Conservation (phyloP, 805 yeast species). For the Tetrapisispora pingtungensis region DNA sequence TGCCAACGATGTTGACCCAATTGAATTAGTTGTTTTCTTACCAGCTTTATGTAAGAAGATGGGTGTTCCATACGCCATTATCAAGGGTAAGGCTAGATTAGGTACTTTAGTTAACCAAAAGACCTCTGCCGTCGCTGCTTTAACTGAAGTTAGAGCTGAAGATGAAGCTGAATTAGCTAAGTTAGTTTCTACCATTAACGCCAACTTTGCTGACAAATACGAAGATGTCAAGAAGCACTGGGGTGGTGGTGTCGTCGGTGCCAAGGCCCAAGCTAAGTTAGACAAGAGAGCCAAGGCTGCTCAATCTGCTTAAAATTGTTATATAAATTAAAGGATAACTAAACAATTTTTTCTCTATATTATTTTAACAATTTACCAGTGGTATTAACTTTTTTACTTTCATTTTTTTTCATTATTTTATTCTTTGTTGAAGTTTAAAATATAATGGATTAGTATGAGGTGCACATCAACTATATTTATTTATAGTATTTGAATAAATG, state of each 20-base stretch:
- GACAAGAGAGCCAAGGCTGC: slow-evolving; percentile 64
- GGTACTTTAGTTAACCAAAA: slow-evolving; percentile 97
- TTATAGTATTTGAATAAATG: background rate
- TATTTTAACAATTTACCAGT: slow-evolving; percentile 3
- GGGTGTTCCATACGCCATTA: slow-evolving; percentile 98
- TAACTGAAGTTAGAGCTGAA: slow-evolving; percentile 89
- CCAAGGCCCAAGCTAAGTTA: slow-evolving; percentile 79
- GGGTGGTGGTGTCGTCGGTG: slow-evolving; percentile 99
- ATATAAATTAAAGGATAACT: background rate
- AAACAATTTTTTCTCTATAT: slow-evolving; percentile 1
- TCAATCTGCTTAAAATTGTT: slow-evolving; percentile 24
- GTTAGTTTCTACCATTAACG: slow-evolving; percentile 83
- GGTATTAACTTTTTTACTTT: slow-evolving; percentile 3
- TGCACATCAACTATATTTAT: background rate
- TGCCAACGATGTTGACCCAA: slow-evolving; percentile 99
- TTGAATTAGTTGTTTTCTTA: slow-evolving; percentile 91
- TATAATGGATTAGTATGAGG: background rate
- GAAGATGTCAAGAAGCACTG: slow-evolving; percentile 96
- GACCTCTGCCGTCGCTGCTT: slow-evolving; percentile 94
- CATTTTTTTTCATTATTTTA: slow-evolving; percentile 3
- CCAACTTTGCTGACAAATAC: slow-evolving; percentile 88
- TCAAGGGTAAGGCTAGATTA: slow-evolving; percentile 97
- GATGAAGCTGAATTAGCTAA: slow-evolving; percentile 93
- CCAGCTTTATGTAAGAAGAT: slow-evolving; percentile 99
- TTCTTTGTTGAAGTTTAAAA: slow-evolving; percentile 5